Evolutionary conservation across 768 basidiomycete species (phyloP).

Genomic region (Lentinus tigrinus): DNA sequence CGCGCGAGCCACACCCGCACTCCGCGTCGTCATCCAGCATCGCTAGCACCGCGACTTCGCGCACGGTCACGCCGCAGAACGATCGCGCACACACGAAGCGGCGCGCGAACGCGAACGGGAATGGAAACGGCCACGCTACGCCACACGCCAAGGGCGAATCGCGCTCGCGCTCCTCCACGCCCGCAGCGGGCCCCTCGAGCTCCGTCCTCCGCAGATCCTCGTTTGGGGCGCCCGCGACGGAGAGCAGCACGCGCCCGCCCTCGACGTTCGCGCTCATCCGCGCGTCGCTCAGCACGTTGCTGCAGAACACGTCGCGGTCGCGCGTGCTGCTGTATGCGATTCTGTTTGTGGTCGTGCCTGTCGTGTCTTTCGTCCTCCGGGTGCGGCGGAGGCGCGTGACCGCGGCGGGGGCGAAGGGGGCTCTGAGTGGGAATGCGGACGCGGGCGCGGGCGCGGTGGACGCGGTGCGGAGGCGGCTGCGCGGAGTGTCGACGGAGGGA

Average conservation of each 20-base stretch:
- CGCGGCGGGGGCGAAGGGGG: background rate
- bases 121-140: background rate
- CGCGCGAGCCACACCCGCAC: constrained; percentile 1
- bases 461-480: constrained; percentile 54
- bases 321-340: constrained; percentile 47
- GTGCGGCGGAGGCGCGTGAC: constrained; percentile 41
- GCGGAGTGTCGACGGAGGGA: constrained; percentile 31
- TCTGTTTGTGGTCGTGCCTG: constrained; percentile 41
- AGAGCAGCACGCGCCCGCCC: constrained; percentile 16
- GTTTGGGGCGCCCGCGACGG: constrained; percentile 6
- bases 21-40: constrained; percentile 27
- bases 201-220: constrained; percentile 18
- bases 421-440: constrained; percentile 10
- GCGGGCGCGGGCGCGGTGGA: constrained; percentile 46
- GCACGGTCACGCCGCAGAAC: constrained; percentile 22
- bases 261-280: constrained; percentile 24
- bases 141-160: background rate
- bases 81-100: constrained; percentile 25
- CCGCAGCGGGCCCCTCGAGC: background rate
- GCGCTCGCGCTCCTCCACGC: constrained; percentile 2
- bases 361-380: constrained; percentile 50
- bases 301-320: constrained; percentile 48
- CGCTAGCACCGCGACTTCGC: constrained; percentile 24
- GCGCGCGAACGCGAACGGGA: background rate
- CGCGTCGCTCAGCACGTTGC: constrained; percentile 26